Evolutionary conservation across 2,329 filamentous ascomycete genomes (phyloP).

Genomic region (Parastagonospora avenae): DNA sequence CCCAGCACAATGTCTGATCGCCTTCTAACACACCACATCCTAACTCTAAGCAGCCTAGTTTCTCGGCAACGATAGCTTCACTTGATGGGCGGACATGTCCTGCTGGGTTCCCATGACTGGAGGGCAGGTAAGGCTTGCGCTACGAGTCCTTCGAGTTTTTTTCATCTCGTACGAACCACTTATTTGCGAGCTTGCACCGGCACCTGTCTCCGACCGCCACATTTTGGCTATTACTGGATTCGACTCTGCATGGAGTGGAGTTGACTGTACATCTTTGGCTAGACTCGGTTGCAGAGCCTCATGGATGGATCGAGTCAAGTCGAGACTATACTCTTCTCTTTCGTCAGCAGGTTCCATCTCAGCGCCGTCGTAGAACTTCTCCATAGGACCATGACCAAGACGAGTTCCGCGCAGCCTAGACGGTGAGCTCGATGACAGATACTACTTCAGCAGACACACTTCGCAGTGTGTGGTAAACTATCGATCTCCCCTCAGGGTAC

Average conservation of each 20-base stretch:
- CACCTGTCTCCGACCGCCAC: neutral
- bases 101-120: too few relatives aligned
- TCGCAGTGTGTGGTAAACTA: neutral
- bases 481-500: neutral
- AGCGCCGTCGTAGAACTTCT: too few relatives aligned
- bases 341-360: too few relatives aligned
- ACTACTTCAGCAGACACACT: neutral
- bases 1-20: conserved; percentile 29
- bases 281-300: too few relatives aligned
- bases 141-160: neutral
- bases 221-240: neutral
- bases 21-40: conserved; percentile 14
- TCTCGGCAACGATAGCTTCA: conserved; percentile 18
- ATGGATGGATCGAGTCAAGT: too few relatives aligned
- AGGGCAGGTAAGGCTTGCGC: too few relatives aligned
- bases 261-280: neutral
- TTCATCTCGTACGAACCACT: neutral
- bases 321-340: too few relatives aligned
- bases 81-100: conserved; percentile 4
- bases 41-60: conserved; percentile 19
- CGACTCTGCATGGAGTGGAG: neutral
- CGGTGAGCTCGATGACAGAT: neutral
- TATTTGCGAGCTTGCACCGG: neutral
- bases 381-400: too few relatives aligned
- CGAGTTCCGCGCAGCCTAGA: neutral